Percentiles rank a stretch among this genome's conserved stretches.
phyloP scores from a whole-genome alignment of 2,329 filamentous ascomycete species.

The Tympanopsis confertula region DNA sequence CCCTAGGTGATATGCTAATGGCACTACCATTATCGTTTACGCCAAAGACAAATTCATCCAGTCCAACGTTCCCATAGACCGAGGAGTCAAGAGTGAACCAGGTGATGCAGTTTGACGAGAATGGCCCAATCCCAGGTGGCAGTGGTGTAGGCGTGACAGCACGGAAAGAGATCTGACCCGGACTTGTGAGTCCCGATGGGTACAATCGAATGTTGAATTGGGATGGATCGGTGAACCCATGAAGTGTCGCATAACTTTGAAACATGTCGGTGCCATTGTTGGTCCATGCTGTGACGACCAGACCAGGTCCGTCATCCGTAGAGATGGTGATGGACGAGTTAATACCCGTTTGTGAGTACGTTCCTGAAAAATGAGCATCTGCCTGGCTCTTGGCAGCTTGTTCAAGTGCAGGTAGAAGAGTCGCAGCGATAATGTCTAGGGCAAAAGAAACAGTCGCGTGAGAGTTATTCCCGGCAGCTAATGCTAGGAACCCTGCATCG shows the following conservation, averaged over 20 bases:
- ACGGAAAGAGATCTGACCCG: conserved; percentile 19
- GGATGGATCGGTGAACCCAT: conserved; percentile 10
- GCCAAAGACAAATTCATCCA: conserved; percentile 16
- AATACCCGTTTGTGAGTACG: conserved; percentile 14
- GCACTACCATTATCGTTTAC: conserved; percentile 8
- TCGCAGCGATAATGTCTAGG: conserved; percentile 15
- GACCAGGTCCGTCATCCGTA: conserved; percentile 14
- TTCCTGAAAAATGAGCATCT: conserved; percentile 11
- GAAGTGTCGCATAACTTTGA: conserved; percentile 8
- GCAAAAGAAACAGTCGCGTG: too few species aligned
- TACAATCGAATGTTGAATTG: conserved; percentile 19
- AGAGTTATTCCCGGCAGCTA: conserved; percentile 15
- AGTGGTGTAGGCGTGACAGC: conserved; percentile 15
- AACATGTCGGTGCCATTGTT: conserved; percentile 20
- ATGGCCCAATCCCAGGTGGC: conserved; percentile 10
- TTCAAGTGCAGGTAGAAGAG: conserved; percentile 15
- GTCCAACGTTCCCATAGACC: conserved; percentile 14
- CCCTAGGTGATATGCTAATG: conserved; percentile 11
- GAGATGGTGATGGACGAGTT: conserved; percentile 17
- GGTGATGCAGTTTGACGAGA: conserved; percentile 15
- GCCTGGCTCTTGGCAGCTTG: conserved; percentile 14
- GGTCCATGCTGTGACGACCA: conserved; percentile 16
- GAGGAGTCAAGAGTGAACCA: conserved; percentile 14
- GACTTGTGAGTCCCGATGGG: conserved; percentile 16
- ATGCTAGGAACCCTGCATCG: conserved; percentile 12